Percentiles rank a stretch among this genome's conserved stretches.
Conservation (phyloP, 768 basidiomycete genomes). For the Serendipita sp. region DNA sequence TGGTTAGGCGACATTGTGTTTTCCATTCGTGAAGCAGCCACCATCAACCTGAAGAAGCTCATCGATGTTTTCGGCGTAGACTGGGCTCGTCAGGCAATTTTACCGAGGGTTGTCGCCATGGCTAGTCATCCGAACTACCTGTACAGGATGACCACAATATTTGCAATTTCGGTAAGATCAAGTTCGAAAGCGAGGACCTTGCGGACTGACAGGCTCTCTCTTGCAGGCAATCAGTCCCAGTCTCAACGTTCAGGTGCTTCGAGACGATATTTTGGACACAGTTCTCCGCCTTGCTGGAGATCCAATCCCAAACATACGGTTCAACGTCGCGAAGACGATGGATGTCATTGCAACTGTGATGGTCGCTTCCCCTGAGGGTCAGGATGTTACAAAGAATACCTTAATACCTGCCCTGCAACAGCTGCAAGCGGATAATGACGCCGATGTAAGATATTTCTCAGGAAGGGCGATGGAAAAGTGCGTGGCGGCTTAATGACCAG, state of each 20-base stretch:
- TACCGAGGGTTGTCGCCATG: slow-evolving; percentile 96
- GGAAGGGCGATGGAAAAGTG: slow-evolving; percentile 53
- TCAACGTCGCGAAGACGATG: slow-evolving; percentile 92
- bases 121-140: slow-evolving; percentile 92
- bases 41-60: slow-evolving; percentile 87
- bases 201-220: slow-evolving; percentile 6
- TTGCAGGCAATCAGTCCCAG: slow-evolving; percentile 85
- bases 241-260: slow-evolving; percentile 67
- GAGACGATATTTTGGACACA: slow-evolving; percentile 67
- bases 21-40: slow-evolving; percentile 97
- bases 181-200: neutral
- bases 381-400: slow-evolving; percentile 52
- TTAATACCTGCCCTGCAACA: slow-evolving; percentile 74
- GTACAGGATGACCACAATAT: slow-evolving; percentile 96
- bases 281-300: slow-evolving; percentile 71
- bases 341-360: slow-evolving; percentile 73
- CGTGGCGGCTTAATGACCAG: neutral
- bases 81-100: slow-evolving; percentile 86
- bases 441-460: slow-evolving; percentile 93
- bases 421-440: slow-evolving; percentile 76
- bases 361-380: slow-evolving; percentile 47
- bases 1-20: slow-evolving; percentile 98
- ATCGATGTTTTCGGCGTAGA: slow-evolving; percentile 98
- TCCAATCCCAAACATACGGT: slow-evolving; percentile 96
- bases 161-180: slow-evolving; percentile 78